A percentile compares a stretch with the other conserved stretches of the same genome.
Evolutionary conservation across 2,329 filamentous ascomycete species (phyloP).

Genomic region (Blastomyces gilchristii): DNA sequence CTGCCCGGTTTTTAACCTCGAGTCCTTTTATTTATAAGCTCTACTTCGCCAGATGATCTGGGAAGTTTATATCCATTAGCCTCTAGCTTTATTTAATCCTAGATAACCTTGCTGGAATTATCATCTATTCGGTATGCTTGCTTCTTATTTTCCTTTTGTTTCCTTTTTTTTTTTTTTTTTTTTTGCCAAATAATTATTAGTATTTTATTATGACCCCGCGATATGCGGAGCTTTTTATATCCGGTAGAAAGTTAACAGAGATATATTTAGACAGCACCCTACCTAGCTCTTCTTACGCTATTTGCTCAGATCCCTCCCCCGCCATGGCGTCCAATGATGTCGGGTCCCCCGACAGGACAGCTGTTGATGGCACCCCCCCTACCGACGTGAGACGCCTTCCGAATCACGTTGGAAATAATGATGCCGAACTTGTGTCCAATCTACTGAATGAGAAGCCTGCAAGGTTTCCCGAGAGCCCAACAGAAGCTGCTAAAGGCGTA

Average conservation of each 20-base stretch:
- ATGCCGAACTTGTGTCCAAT: not conserved
- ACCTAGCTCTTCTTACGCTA: not conserved
- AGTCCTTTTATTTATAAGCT: not conserved
- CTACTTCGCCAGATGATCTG: not conserved
- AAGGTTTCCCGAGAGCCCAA: slow-evolving; percentile 24
- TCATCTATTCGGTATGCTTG: not conserved
- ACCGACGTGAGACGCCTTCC: not conserved
- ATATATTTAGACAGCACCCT: not conserved
- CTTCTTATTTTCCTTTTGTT: not conserved
- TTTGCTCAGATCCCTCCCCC: not conserved
- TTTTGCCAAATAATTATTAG: not conserved
- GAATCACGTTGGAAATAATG: not conserved
- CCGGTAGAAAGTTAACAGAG: not conserved
- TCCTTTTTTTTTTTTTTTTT: not conserved
- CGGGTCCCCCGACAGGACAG: not conserved
- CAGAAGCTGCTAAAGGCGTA: slow-evolving; percentile 37
- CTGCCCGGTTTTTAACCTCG: not conserved
- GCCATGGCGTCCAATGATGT: not conserved
- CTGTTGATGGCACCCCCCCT: not conserved
- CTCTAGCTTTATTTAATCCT: not conserved
- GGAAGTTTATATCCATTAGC: not conserved
- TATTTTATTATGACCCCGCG: not conserved
- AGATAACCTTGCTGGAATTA: not conserved
- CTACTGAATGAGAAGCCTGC: not conserved
- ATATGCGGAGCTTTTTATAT: not conserved